Base-by-base conservation (phyloP, 345 rosid species). In the Populus euphratica region DNA sequence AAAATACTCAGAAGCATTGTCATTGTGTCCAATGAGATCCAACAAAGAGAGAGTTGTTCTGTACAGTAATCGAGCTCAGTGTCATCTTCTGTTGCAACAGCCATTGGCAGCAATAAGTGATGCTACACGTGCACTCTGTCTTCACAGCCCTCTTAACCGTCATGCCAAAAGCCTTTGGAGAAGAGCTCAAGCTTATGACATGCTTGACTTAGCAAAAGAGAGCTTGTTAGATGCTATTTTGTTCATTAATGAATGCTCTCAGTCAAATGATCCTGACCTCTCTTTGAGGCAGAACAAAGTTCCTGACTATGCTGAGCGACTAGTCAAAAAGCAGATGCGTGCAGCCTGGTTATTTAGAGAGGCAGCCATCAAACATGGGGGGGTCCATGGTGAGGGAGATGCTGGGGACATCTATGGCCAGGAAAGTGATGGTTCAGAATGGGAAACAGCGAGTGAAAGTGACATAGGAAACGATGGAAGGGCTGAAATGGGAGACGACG, bases 91-190 rank as follows among this genome's bases (percentile, higher is more conserved):
- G 76, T 78, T 96, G 73, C 99, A 96, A 80, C 99, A 96, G 80
- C 98, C 99, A 20, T 47, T 88, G 81, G 88, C 90, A 75, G 99
- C 98, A 27, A 92, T 96, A 79, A 92, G 97, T 23, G 99, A 96
- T 80, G 97, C 98, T 25, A 94, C 99, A 6, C 93, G 84, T 38
- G 97, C 98, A 11, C 91, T 96, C 54, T 88, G 95, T 80, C 90
- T 94, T 78, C 97, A 96, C 77, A 91, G 84, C 81, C 97, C 99
- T 0, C 88, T 88, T 25, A 96, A 94, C 81, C 89, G 95, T 21
- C 99, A 96, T 80, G 99, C 97, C 29, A 96, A 94, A 86, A 92
- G 97, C 83, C 97, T 94, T 0, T 96, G 99, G 98, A 92, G 98
- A 80, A 91, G 99, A 86, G 97, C 99, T 74, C 98, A 96, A 79